These are phyloP conservation scores for Diplocarpon rosae DNA, from an alignment of 2,329 filamentous ascomycete genomes.

Conservation along the genomic window DNA sequence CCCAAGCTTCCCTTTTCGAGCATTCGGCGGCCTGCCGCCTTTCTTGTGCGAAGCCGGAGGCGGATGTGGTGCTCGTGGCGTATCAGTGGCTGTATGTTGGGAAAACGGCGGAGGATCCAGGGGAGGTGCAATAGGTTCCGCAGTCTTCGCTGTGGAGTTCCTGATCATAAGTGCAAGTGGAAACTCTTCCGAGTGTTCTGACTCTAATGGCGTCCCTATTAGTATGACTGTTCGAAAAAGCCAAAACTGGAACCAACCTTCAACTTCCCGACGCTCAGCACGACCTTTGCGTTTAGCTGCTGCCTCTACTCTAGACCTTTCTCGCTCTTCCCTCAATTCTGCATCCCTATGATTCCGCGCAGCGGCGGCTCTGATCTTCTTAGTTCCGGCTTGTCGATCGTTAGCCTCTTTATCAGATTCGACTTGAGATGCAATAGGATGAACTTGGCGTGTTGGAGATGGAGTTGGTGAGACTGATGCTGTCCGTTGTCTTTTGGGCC, in stretches of 20 bases:
- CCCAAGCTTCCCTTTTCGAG: slow-evolving; percentile 55
- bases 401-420: slow-evolving; percentile 63
- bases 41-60: slow-evolving; percentile 46
- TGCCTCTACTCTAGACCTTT: slow-evolving; percentile 62
- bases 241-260: slow-evolving; percentile 46
- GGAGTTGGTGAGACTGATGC: slow-evolving; percentile 39
- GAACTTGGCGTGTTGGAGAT: slow-evolving; percentile 43
- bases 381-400: slow-evolving; percentile 39
- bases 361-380: slow-evolving; percentile 47
- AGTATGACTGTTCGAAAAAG: slow-evolving; percentile 20
- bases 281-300: slow-evolving; percentile 72
- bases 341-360: slow-evolving; percentile 50
- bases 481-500: slow-evolving; percentile 73
- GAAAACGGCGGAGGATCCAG: slow-evolving; percentile 33
- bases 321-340: slow-evolving; percentile 61
- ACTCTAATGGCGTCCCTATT: slow-evolving; percentile 42
- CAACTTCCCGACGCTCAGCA: slow-evolving; percentile 67
- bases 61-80: slow-evolving; percentile 32
- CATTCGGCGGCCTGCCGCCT: slow-evolving; percentile 48
- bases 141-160: slow-evolving; percentile 24
- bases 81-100: slow-evolving; percentile 36
- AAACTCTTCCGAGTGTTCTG: slow-evolving; percentile 59
- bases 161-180: slow-evolving; percentile 35
- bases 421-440: slow-evolving; percentile 38
- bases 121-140: slow-evolving; percentile 20